A percentile compares a stretch with the other conserved stretches of the same genome.
phyloP scores from a whole-genome alignment of 1,139 yeast genomes.

The Pneumocystis sp. region DNA sequence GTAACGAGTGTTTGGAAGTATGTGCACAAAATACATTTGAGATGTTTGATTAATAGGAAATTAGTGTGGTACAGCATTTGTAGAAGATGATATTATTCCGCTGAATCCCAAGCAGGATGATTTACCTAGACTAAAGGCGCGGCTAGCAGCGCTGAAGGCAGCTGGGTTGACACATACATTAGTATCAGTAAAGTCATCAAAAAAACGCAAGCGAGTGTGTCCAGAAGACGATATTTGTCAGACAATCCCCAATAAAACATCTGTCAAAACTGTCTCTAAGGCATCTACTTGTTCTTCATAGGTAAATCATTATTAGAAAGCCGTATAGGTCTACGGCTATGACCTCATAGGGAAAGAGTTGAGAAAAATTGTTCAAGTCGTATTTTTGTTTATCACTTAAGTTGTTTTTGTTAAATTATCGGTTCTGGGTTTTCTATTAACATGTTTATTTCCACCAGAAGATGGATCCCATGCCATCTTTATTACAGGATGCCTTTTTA shows the following conservation, averaged over 20 bases:
- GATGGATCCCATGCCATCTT: conserved; percentile 11
- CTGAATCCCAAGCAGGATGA: conserved; percentile 27
- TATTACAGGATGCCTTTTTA: conserved; percentile 7
- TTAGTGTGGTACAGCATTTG: conserved; percentile 26
- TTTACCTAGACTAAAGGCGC: conserved; percentile 21
- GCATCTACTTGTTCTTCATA: not conserved
- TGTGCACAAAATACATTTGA: not conserved
- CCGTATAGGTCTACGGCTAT: not conserved
- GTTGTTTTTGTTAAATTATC: not conserved
- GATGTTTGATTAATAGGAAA: conserved; percentile 22
- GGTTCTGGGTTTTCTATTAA: not conserved
- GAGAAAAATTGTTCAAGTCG: no score
- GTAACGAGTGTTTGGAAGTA: conserved; percentile 2
- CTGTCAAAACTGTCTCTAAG: not conserved
- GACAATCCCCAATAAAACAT: not conserved
- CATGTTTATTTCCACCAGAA: conserved; percentile 12
- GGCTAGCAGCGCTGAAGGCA: conserved; percentile 26
- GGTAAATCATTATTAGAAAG: no score
- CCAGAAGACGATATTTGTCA: not conserved
- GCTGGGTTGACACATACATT: conserved; percentile 37
- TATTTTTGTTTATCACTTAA: no score
- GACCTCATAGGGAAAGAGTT: not conserved
- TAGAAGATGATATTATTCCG: conserved; percentile 25
- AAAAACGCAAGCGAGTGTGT: conserved; percentile 20
- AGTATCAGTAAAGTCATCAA: conserved; percentile 25